Evolutionary conservation across 352 stramenopile species (phyloP).

Genomic region (Globisporangium carolinianum): DNA sequence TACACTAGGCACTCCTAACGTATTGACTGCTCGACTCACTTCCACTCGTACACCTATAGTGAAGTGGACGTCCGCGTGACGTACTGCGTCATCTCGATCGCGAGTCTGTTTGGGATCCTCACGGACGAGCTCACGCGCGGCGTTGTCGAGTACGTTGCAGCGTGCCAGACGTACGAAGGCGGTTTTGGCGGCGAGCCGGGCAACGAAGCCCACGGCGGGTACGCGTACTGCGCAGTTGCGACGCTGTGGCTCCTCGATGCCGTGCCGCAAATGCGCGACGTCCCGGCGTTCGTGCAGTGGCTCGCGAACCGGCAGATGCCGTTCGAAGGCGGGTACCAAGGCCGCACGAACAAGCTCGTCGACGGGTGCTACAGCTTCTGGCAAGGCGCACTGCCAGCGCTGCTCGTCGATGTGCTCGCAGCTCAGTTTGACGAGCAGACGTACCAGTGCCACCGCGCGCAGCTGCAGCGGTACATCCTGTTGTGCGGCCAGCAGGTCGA

Average conservation of each 20-base stretch:
- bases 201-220: constrained; percentile 98
- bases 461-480: constrained; percentile 91
- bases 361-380: constrained; percentile 99
- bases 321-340: constrained; percentile 89
- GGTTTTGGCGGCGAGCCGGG: constrained; percentile 89
- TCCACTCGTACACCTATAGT: constrained; percentile 20
- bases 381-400: constrained; percentile 88
- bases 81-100: constrained; percentile 97
- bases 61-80: constrained; percentile 95
- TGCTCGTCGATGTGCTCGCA: constrained; percentile 55
- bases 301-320: constrained; percentile 92
- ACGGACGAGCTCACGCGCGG: constrained; percentile 78
- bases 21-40: no score
- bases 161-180: constrained; percentile 97
- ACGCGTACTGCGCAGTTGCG: constrained; percentile 96
- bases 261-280: constrained; percentile 42
- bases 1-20: no score
- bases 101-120: constrained; percentile 89
- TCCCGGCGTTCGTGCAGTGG: constrained; percentile 78
- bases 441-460: constrained; percentile 66
- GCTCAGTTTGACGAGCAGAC: constrained; percentile 25
- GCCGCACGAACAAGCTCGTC: constrained; percentile 98
- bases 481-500: constrained; percentile 93
- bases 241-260: constrained; percentile 89
- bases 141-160: constrained; percentile 75